Evolutionary conservation across 1,284 basidiomycete species (phyloP), one percentile per base, ranked within the genome.

Genomic region (Moniliella sp.): DNA sequence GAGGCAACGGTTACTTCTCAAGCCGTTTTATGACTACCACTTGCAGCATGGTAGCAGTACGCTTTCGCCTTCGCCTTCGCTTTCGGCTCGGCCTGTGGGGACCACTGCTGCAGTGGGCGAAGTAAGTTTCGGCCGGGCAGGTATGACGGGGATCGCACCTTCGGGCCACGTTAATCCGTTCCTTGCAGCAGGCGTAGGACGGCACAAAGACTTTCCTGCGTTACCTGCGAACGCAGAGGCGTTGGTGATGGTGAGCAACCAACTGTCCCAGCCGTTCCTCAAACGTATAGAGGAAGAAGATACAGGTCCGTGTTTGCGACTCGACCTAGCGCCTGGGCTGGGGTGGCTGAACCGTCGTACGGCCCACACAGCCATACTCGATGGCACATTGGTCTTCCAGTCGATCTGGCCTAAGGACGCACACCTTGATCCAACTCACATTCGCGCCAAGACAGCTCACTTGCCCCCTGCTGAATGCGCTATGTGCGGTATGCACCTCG

Each of bases 281-380:
- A 71, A 78, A 11, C 70, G 88, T 18, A 64, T 84, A 13, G 62
- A 78, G 15, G 67, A 69, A 3, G 91, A 97, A 63, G 88, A 97
- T 62, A 79, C 86, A 12, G 91, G 97, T 45, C 81, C 88, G 0
- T 81, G 83, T 0, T 66, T 94, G 21, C 75, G 91, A 2, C 70
- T 97, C 15, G 84, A 94, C 55, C 65, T 81, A n/a, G 84, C 88
- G 0, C 81, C 86, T 0, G 81, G 83, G 9, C 67, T 97, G 16
- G 86, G 82, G 48, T 94, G 82, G 78, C 68, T 97, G 9, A 78
- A 78, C 5, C 71, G 88, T 13, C 73, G 84, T 17, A 74, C 75
- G n/a, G 78, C 93, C 8, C 68, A 77, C 4, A 65, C 73, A 5
- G 84, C 88, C 2, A 78, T 97, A 35, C 73, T 93, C 43, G 72